Conservation (phyloP, 805 yeast species). For the Metschnikowia lunata region DNA sequence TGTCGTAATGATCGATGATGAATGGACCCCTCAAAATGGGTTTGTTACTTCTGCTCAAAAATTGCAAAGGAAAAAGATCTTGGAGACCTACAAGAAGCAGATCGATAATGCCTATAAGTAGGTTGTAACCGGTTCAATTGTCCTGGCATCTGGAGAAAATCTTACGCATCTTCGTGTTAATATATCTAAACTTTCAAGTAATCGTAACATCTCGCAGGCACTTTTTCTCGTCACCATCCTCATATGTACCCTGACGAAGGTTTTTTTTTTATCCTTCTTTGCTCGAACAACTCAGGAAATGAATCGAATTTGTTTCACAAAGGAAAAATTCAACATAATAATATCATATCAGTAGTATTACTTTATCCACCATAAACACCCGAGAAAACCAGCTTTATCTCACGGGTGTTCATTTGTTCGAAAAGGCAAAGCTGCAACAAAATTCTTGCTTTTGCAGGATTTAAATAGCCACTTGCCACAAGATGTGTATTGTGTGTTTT, state of each 20-base stretch:
- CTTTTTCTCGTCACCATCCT: too few species aligned
- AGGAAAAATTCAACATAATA: too few species aligned
- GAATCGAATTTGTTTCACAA: too few species aligned
- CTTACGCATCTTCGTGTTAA: too few species aligned
- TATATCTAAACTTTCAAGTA: too few species aligned
- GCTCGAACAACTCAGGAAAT: too few species aligned
- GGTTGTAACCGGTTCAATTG: neutral
- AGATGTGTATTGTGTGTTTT: slow-evolving; percentile 11
- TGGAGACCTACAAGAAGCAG: slow-evolving; percentile 58
- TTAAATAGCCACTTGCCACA: slow-evolving; percentile 61
- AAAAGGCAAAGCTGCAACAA: slow-evolving; percentile 53
- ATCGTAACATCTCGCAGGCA: too few species aligned
- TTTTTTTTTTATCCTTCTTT: too few species aligned
- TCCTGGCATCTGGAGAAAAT: too few species aligned
- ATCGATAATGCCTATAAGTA: slow-evolving; percentile 60
- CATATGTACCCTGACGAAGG: too few species aligned
- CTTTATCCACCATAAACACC: slow-evolving; percentile 41
- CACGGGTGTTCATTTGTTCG: slow-evolving; percentile 32
- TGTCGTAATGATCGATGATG: slow-evolving; percentile 74
- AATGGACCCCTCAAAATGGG: slow-evolving; percentile 98
- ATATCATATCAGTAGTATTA: too few species aligned
- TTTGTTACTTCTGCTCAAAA: slow-evolving; percentile 94
- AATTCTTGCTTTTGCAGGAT: slow-evolving; percentile 61
- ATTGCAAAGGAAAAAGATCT: slow-evolving; percentile 87
- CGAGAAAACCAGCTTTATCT: slow-evolving; percentile 43